Conservation (phyloP, 2,329 filamentous ascomycete species). For the Diaporthe sp. region DNA sequence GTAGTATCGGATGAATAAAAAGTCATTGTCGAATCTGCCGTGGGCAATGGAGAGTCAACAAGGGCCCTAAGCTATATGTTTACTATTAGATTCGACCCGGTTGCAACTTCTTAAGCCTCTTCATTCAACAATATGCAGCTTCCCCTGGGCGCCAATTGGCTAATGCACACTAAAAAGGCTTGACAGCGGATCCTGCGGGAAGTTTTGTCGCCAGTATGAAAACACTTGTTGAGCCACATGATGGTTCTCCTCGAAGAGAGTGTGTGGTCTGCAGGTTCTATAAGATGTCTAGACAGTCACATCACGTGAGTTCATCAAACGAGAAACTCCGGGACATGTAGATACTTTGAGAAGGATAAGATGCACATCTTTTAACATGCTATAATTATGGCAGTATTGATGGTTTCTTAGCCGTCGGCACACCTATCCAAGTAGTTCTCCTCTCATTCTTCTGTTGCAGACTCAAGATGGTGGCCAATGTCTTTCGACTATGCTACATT, state of each 20-base stretch:
- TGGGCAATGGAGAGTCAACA: neutral
- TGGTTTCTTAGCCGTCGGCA: too few relatives aligned
- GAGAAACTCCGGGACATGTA: too few relatives aligned
- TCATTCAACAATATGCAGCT: neutral
- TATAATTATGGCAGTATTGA: too few relatives aligned
- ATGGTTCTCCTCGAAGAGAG: too few relatives aligned
- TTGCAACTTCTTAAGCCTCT: neutral
- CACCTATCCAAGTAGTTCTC: neutral
- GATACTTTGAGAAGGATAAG: too few relatives aligned
- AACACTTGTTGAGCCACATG: too few relatives aligned
- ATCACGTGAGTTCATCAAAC: too few relatives aligned
- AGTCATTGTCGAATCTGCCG: neutral
- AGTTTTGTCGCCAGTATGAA: neutral
- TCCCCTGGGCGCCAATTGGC: neutral
- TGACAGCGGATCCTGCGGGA: neutral
- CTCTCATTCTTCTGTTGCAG: neutral
- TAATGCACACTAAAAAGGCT: neutral
- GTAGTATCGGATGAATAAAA: neutral
- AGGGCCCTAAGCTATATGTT: neutral
- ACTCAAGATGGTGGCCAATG: neutral
- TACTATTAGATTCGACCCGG: neutral
- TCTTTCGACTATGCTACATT: too few relatives aligned
- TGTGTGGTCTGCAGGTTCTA: too few relatives aligned
- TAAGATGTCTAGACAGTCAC: too few relatives aligned
- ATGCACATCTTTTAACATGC: too few relatives aligned